These are phyloP conservation scores for Truncatella angustata DNA, from an alignment of 2,329 filamentous ascomycete genomes.

Conservation along the genomic window DNA sequence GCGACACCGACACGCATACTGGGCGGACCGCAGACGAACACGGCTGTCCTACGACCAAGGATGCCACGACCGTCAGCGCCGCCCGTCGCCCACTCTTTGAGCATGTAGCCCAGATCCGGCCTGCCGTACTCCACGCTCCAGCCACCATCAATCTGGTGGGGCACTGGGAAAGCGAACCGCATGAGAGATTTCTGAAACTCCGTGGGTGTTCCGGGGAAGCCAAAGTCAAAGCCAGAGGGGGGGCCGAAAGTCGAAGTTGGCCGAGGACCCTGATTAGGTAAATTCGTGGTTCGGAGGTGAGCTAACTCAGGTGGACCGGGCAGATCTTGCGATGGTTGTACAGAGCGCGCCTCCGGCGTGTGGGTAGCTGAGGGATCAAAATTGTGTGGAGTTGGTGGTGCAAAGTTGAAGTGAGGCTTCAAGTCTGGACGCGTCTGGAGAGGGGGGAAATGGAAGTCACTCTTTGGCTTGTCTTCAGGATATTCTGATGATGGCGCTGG, in stretches of 20 bases:
- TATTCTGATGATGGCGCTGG: constrained; percentile 19
- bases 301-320: constrained; percentile 51
- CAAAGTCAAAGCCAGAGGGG: constrained; percentile 69
- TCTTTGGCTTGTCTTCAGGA: constrained; percentile 33
- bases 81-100: constrained; percentile 77
- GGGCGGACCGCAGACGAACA: constrained; percentile 90
- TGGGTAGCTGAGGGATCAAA: constrained; percentile 22
- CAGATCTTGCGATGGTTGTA: constrained; percentile 15
- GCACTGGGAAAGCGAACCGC: constrained; percentile 80
- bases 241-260: constrained; percentile 58
- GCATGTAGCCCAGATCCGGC: constrained; percentile 82
- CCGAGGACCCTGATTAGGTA: constrained; percentile 33
- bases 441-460: constrained; percentile 59
- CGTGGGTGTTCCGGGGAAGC: constrained; percentile 80
- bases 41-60: constrained; percentile 77
- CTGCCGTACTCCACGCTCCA: constrained; percentile 93
- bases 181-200: constrained; percentile 87
- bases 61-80: constrained; percentile 63
- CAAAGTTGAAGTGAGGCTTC: constrained; percentile 58
- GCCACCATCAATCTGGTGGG: constrained; percentile 68
- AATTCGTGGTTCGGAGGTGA: constrained; percentile 50
- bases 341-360: constrained; percentile 19
- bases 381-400: constrained; percentile 45
- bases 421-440: constrained; percentile 44
- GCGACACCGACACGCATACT: constrained; percentile 85